These are phyloP conservation scores for Ophiosphaerella korrae DNA, from an alignment of 2,329 filamentous ascomycete genomes.

Conservation along the genomic window DNA sequence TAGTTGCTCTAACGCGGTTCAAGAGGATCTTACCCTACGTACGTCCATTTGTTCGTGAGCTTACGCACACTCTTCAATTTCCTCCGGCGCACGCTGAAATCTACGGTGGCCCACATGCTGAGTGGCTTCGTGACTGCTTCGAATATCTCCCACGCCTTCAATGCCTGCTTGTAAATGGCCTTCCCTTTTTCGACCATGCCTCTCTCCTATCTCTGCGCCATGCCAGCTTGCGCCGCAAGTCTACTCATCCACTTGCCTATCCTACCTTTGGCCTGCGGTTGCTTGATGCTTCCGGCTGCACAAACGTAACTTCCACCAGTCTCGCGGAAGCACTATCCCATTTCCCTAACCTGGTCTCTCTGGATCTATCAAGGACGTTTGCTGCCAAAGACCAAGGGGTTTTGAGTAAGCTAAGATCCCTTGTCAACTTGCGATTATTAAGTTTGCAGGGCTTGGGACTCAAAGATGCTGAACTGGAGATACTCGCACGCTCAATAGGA, in stretches of 20 bases:
- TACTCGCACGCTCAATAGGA: conserved; percentile 59
- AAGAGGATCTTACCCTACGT: conserved; percentile 61
- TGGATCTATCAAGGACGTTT: conserved; percentile 62
- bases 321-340: conserved; percentile 58
- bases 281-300: conserved; percentile 61
- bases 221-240: conserved; percentile 32
- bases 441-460: conserved; percentile 61
- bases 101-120: conserved; percentile 62
- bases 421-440: conserved; percentile 60
- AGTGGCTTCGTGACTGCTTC: conserved; percentile 65
- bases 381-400: conserved; percentile 57
- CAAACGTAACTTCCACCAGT: conserved; percentile 62
- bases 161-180: conserved; percentile 61
- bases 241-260: conserved; percentile 28
- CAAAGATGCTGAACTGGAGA: conserved; percentile 58
- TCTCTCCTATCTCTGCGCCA: conserved; percentile 57
- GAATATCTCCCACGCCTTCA: conserved; percentile 64
- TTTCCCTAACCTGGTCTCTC: conserved; percentile 61
- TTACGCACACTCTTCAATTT: conserved; percentile 66
- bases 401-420: conserved; percentile 52
- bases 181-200: conserved; percentile 67
- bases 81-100: conserved; percentile 65
- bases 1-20: conserved; percentile 65
- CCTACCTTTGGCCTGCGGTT: conserved; percentile 57
- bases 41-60: conserved; percentile 56